A percentile compares a stretch with the other conserved stretches of the same genome.
These are phyloP conservation scores for Phyllosticta citrichinensis DNA, from an alignment of 2,329 filamentous ascomycete species.

Conservation along the genomic window DNA sequence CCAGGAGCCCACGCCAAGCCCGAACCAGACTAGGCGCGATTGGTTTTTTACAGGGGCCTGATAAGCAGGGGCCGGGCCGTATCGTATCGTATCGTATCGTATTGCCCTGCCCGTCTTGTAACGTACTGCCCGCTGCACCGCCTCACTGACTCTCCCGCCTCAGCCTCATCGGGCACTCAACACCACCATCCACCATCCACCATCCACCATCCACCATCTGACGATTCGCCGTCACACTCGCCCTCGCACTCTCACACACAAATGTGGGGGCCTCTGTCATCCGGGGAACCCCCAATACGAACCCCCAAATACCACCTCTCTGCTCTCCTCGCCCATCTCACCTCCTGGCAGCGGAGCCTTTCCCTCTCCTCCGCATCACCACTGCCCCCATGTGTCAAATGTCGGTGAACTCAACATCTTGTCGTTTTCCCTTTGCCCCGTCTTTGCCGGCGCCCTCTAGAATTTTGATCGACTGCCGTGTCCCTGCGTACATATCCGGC, in stretches of 20 bases:
- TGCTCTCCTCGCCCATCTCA: neutral
- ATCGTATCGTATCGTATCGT: too few relatives aligned
- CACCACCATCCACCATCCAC: too few relatives aligned
- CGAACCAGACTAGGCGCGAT: constrained; percentile 9
- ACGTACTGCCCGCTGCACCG: constrained; percentile 2
- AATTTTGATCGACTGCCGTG: constrained; percentile 9
- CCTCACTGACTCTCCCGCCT: too few relatives aligned
- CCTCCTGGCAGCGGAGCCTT: neutral
- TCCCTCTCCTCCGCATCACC: constrained; percentile 6
- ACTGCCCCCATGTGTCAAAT: constrained; percentile 1
- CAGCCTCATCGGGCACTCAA: neutral
- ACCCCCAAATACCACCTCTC: neutral
- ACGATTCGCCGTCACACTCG: too few relatives aligned
- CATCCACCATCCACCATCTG: too few relatives aligned
- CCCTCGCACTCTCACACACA: too few relatives aligned
- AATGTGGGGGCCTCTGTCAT: neutral
- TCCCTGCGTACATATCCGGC: constrained; percentile 1
- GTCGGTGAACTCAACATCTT: neutral
- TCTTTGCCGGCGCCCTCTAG: neutral
- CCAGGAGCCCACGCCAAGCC: constrained; percentile 9
- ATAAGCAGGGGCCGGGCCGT: constrained; percentile 5
- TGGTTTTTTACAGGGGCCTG: constrained; percentile 6
- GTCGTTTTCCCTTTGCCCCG: neutral
- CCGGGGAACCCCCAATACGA: neutral
- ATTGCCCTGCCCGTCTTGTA: too few relatives aligned